A percentile compares a stretch with the other conserved stretches of the same genome.
Evolutionary conservation across 1,139 yeast species (phyloP).

Genomic region (Blastobotrys arbuscula): DNA sequence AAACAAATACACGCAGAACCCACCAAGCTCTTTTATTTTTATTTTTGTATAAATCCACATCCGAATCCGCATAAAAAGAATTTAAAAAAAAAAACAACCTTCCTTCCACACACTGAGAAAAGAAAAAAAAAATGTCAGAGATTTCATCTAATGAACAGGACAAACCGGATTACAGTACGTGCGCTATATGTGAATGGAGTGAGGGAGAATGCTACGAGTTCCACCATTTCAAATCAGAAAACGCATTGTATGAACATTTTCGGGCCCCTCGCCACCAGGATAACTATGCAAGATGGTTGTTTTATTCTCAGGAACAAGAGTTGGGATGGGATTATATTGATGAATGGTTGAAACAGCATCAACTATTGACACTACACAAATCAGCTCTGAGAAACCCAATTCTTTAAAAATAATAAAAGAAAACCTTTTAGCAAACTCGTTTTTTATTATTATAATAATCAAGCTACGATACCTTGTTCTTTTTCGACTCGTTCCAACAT

Average conservation of each 20-base stretch:
- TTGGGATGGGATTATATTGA: conserved; percentile 28
- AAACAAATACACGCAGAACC: background rate
- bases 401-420: conserved; percentile 1
- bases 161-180: conserved; percentile 3
- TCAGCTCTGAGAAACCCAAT: conserved; percentile 21
- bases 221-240: conserved; percentile 10
- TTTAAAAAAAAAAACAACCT: too few relatives aligned
- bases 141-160: background rate
- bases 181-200: conserved; percentile 28
- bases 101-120: too few relatives aligned
- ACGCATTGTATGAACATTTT: conserved; percentile 26
- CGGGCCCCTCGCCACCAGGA: conserved; percentile 23
- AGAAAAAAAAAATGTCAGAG: too few relatives aligned
- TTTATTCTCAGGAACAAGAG: conserved; percentile 26
- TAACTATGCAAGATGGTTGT: conserved; percentile 28
- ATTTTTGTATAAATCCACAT: too few relatives aligned
- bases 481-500: conserved; percentile 16
- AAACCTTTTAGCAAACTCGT: background rate
- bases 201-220: conserved; percentile 21
- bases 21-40: background rate
- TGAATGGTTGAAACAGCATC: conserved; percentile 29
- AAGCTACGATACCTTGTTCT: conserved; percentile 6
- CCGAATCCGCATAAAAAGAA: too few relatives aligned
- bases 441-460: background rate
- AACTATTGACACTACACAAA: conserved; percentile 22